Evolutionary conservation across 169 alveolate genomes (phyloP), one percentile per base, ranked within the genome.

Genomic region (Plasmodium inui): DNA sequence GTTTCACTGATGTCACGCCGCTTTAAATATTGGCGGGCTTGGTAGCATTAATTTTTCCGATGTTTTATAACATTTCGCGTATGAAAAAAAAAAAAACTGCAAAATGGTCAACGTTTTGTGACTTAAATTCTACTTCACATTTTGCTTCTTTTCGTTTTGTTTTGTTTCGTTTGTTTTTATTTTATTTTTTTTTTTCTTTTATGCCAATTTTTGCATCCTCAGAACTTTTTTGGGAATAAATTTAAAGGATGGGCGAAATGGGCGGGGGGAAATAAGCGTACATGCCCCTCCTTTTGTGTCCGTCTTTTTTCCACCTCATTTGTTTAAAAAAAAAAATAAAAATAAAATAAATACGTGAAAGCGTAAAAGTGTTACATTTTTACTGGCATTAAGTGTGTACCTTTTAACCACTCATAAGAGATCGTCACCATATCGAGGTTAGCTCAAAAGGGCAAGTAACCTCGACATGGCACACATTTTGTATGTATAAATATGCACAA

Each of bases 1-100:
- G 12, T 26, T 41, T 80, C 17, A 34, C 57, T 22, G 73, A 19
- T 80, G 34, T 46, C 26, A 41, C 34, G 67, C 39, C 61, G 19
- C 57, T 80, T 39, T n/a, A 80, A n/a, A 80, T 80, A 22, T 80
- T 80, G 67, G 34, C 17, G 30, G 6, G 44, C 61, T 80, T 80
- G 53, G 67, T 39, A 80, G 73, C 72, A 80, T 44, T 41, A n/a
- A 80, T 80, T 41, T 80, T 19, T 34, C 7, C 67, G 17, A 80
- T 46, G 74, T 46, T 46, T 80, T 80, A 80, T 10, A 19, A 67
- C 37, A 26, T 67, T 67, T 67, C 76, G 9, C 41, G 14, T 67
- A n/a, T n/a, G 76, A 67, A 67, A 67, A 22, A 67, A 67, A 67
- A 67, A 67, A 67, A 67, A 67, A 67, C 12, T 26, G 37, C 30